Base-by-base conservation (phyloP, 805 yeast species). In the Schwanniomyces pseudopolymorphus region DNA sequence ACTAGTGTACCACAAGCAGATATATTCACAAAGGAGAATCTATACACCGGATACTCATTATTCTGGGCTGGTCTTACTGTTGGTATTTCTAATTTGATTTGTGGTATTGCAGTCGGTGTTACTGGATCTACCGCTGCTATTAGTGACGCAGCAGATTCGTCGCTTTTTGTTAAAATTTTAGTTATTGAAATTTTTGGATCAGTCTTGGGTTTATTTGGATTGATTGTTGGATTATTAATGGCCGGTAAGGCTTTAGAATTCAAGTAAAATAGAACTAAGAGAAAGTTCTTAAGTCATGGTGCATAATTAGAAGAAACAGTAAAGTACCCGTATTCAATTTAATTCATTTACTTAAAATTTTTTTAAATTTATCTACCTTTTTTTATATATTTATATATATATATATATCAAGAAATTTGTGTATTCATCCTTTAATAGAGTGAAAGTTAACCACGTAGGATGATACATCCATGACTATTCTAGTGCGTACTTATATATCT, bases 71-170 rank as follows among this genome's bases (percentile, higher is more conserved):
- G 99, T 24, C 63, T 91, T 43, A 94, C 99, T 4, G 99, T 94
- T 42, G 99, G 99, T 33, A 65, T 88, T 26, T 84, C 95, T 59
- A 94, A 94, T 69, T 79, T 94, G 66, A 85, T 94, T 49, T 94
- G 99, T 78, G 99, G 99, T 74, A 76, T 94, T 46, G 92, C 97
- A 3, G 99, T 94, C 41, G 99, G 99, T 52, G 79, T 94, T 51
- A 94, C 99, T 13, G 99, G 99, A 41, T 85, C 98, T 21, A 94
- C 97, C n/a, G 99, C 98, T 28, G 99, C 99, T 35, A 81, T 94
- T 51, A 83, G 96, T 38, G 99, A 94, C 70, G 99, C 99, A 25
- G 97, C 99, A 9, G 97, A 94, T 72, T 83, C 97, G 20, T 80
- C 96, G 3, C 75, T 94, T 54, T 94, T 94, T 60, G 99, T 94